Evolutionary conservation across 495 filamentous ascomycete species (phyloP), one percentile per base, ranked within the genome.

Genomic region (Parathielavia appendiculata): DNA sequence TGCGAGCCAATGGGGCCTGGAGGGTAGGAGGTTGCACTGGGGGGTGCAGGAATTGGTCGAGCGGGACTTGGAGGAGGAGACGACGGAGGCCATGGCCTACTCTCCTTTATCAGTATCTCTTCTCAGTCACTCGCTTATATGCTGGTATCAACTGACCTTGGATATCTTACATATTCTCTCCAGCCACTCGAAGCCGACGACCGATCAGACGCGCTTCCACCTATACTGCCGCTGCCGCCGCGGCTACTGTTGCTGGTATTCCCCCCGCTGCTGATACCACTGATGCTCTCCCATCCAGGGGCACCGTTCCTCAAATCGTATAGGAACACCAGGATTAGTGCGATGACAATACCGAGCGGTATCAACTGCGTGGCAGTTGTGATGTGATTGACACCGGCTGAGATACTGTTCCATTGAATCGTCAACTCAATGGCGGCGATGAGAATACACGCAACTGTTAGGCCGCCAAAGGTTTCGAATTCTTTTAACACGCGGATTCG

Each of bases 371-470:
- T 68, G 0, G 68, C 63, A 1, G 66, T 62, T 17, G 59, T 63
- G 9, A 71, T 64, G 8, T 63, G 58, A 44, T 67, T 64, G 45
- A 59, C 52, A 14, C 20, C 59, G 13, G 44, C 13, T 1, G 58
- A 49, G 49, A 71, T 63, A 17, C 50, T 44, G 63, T 78, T 73
- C 73, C 74, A 78, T 7, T 44, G 14, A 34, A 78, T 73, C 4
- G 72, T 69, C 5, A 75, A 63, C 55, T 78, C 75, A 22, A 68
- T 67, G 13, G 71, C 75, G 11, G 62, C 46, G 20, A 73, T 62
- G 30, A 73, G 53, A 23, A 65, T 46, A 34, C 60, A 47, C 12
- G 67, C 66, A 19, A 72, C 63, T 36, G 61, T 20, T 16, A 74
- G 41, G 48, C 68, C 63, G 60, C 63, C 56, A 12, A 68, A 53